phyloP scores from a whole-genome alignment of 2,329 filamentous ascomycete species.

The Pestalotiopsis sp. region DNA sequence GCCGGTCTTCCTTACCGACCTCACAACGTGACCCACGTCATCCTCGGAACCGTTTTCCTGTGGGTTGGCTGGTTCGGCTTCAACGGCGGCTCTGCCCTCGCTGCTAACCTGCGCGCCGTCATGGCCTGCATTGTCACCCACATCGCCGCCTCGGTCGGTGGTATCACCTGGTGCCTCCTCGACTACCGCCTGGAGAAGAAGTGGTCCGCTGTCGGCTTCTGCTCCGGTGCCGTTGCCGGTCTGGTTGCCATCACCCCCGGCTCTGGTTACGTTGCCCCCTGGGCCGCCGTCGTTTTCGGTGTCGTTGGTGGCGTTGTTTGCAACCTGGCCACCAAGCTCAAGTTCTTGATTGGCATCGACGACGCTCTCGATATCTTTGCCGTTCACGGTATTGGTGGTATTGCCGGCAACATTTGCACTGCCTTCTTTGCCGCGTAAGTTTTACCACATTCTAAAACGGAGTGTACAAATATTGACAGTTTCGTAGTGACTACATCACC shows the following conservation, averaged over 20 bases:
- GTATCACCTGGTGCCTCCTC: conserved; percentile 81
- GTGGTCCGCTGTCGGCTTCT: conserved; percentile 93
- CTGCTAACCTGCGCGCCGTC: conserved; percentile 82
- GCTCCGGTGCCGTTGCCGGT: conserved; percentile 84
- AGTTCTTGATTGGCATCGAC: conserved; percentile 74
- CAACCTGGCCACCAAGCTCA: conserved; percentile 88
- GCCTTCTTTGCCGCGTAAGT: conserved; percentile 73
- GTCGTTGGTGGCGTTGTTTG: conserved; percentile 65
- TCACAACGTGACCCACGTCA: conserved; percentile 75
- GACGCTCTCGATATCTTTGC: conserved; percentile 91
- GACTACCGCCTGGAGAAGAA: conserved; percentile 92
- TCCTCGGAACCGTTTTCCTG: conserved; percentile 73
- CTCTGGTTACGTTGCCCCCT: conserved; percentile 76
- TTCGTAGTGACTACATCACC: conserved; percentile 66
- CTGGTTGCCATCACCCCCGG: conserved; percentile 87
- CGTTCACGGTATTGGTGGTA: conserved; percentile 84
- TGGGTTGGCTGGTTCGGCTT: conserved; percentile 98
- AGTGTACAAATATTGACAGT: conserved; percentile 19
- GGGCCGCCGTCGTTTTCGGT: conserved; percentile 61
- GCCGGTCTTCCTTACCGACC: conserved; percentile 68
- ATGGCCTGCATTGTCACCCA: conserved; percentile 92
- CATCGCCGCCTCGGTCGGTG: conserved; percentile 79
- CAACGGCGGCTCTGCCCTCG: conserved; percentile 83
- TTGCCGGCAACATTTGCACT: conserved; percentile 78
- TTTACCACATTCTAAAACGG: neutral